phyloP scores from a whole-genome alignment of 1,284 basidiomycete genomes.

The Schizophyllum amplum region DNA sequence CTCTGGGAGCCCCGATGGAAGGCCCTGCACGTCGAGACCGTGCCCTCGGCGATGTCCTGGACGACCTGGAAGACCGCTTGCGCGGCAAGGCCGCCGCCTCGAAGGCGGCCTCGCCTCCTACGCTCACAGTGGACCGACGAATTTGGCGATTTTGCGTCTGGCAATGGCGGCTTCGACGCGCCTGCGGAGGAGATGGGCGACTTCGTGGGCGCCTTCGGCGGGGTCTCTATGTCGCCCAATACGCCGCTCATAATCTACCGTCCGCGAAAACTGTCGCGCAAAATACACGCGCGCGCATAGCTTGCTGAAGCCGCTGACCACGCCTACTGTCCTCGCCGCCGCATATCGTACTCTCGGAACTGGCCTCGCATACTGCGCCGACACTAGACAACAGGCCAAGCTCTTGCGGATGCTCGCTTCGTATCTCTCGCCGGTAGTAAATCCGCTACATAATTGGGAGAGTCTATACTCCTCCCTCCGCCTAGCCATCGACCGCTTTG shows the following conservation, averaged over 20 bases:
- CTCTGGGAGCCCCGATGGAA: slow-evolving; percentile 72
- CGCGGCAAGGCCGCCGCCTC: slow-evolving; percentile 28
- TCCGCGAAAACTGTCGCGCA: slow-evolving; percentile 27
- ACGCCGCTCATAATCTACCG: slow-evolving; percentile 16
- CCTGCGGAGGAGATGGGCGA: slow-evolving; percentile 42
- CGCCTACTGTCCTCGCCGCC: slow-evolving; percentile 46
- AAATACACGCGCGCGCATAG: slow-evolving; percentile 61
- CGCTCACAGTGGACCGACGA: slow-evolving; percentile 69
- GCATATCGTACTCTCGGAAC: slow-evolving; percentile 47
- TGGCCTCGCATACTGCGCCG: slow-evolving; percentile 22
- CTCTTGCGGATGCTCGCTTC: slow-evolving; percentile 62
- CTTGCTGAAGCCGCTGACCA: slow-evolving; percentile 53
- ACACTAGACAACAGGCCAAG: slow-evolving; percentile 41
- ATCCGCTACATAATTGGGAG: slow-evolving; percentile 65
- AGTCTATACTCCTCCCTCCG: slow-evolving; percentile 60
- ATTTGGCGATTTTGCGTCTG: slow-evolving; percentile 80
- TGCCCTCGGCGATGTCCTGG: slow-evolving; percentile 42
- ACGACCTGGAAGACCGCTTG: slow-evolving; percentile 46
- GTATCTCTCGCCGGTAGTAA: slow-evolving; percentile 60
- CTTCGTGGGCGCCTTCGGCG: slow-evolving; percentile 39
- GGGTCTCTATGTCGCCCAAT: slow-evolving; percentile 13
- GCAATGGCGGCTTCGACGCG: slow-evolving; percentile 28
- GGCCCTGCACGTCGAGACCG: slow-evolving; percentile 46
- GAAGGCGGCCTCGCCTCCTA: slow-evolving; percentile 41
- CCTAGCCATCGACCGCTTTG: slow-evolving; percentile 79